These are phyloP conservation scores for Scenedesmus sp. DNA, from an alignment of 163 green algal species.

Conservation along the genomic window DNA sequence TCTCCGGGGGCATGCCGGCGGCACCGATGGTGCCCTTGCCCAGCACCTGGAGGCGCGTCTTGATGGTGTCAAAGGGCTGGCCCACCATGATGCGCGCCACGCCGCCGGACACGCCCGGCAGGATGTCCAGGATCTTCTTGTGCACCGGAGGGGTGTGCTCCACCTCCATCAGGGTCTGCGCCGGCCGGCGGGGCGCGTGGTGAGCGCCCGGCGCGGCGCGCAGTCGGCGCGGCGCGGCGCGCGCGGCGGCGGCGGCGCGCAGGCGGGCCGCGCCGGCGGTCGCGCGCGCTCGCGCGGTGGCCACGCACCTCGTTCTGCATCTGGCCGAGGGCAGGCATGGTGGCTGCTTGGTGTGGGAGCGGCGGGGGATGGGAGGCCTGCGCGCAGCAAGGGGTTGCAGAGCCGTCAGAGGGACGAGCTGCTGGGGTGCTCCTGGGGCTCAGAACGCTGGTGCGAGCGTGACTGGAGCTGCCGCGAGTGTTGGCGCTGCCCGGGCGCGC, in stretches of 20 bases:
- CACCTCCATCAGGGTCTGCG: constrained; percentile 52
- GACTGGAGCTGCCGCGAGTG: too few species aligned
- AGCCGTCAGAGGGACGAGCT: too few species aligned
- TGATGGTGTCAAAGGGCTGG: constrained; percentile 24
- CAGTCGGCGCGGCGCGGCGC: too few species aligned
- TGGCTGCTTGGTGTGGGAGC: constrained; percentile 18
- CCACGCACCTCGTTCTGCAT: constrained; percentile 34
- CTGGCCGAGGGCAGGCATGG: constrained; percentile 31
- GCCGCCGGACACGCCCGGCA: constrained; percentile 54
- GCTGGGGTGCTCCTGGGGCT: too few species aligned
- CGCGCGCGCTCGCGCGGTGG: too few species aligned
- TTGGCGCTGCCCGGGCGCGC: too few species aligned
- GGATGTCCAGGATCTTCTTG: constrained; percentile 55
- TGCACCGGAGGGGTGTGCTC: constrained; percentile 56
- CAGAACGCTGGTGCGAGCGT: too few species aligned
- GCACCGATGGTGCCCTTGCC: constrained; percentile 48
- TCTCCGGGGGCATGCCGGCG: constrained; percentile 36
- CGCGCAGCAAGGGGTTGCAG: too few species aligned
- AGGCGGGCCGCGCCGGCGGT: too few species aligned
- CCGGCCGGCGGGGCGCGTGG: too few species aligned
- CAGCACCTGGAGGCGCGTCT: constrained; percentile 51
- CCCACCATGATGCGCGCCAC: constrained; percentile 58
- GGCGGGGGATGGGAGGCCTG: neutral
- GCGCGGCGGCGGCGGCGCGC: too few species aligned
- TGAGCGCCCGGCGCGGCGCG: too few species aligned